phyloP scores from a whole-genome alignment of 2,329 filamentous ascomycete genomes.

The Fusarium luffae region DNA sequence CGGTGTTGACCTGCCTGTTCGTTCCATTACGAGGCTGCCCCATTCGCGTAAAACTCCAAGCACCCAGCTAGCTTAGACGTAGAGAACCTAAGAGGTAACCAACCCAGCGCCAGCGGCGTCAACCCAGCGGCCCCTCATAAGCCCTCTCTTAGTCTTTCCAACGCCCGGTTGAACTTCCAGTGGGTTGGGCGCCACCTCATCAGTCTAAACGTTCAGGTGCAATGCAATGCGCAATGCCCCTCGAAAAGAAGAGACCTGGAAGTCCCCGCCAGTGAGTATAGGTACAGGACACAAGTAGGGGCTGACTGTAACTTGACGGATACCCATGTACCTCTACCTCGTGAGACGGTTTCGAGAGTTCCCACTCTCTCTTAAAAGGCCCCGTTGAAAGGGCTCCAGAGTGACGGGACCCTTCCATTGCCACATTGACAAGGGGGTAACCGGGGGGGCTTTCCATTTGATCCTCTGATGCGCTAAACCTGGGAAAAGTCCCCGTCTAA shows the following conservation, averaged over 20 bases:
- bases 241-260: constrained; percentile 8
- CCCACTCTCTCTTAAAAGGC: constrained; percentile 16
- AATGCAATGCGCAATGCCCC: background rate
- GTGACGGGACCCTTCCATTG: constrained; percentile 34
- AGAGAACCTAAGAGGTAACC: background rate
- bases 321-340: constrained; percentile 31
- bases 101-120: constrained; percentile 18
- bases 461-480: constrained; percentile 17
- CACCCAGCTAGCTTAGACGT: background rate
- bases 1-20: constrained; percentile 23
- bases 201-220: constrained; percentile 17
- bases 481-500: background rate
- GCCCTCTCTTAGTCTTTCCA: background rate
- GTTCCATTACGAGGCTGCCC: constrained; percentile 38
- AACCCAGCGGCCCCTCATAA: constrained; percentile 29
- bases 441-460: constrained; percentile 14
- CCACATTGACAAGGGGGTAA: constrained; percentile 34
- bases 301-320: background rate
- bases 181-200: constrained; percentile 36
- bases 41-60: constrained; percentile 29
- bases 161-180: constrained; percentile 28
- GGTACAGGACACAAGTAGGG: background rate
- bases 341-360: constrained; percentile 12
- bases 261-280: constrained; percentile 20
- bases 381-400: constrained; percentile 33